These are phyloP conservation scores for Rhododendron simsii DNA, from an alignment of 148 eudicot species.

Conservation along the genomic window DNA sequence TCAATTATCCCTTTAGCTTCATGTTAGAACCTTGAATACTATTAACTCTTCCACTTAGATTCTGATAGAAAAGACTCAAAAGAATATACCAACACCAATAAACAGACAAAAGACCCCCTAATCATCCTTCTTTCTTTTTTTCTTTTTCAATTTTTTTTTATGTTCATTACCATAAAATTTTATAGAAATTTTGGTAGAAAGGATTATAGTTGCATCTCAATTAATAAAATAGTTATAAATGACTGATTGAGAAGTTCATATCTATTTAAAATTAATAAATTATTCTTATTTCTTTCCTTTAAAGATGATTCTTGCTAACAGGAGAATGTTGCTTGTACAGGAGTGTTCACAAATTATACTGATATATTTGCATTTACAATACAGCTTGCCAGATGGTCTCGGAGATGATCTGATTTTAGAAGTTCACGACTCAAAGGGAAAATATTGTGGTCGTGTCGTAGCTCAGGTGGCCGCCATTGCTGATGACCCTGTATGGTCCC, in stretches of 20 bases:
- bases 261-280: not conserved
- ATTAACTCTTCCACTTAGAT: not conserved
- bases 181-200: not conserved
- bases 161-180: not conserved
- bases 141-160: not conserved
- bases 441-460: conserved; percentile 36
- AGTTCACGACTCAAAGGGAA: conserved; percentile 42
- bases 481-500: conserved; percentile 29
- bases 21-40: not conserved
- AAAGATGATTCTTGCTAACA: not conserved
- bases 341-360: not conserved
- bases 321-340: not conserved
- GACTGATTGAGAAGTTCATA: not conserved
- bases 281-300: not conserved
- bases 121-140: not conserved
- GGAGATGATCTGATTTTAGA: conserved; percentile 42
- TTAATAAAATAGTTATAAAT: not conserved
- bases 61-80: not conserved
- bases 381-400: conserved; percentile 45
- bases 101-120: not conserved
- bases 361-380: not conserved
- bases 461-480: conserved; percentile 43
- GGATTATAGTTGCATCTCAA: not conserved
- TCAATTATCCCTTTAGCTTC: not conserved
- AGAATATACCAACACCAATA: not conserved